A percentile compares a stretch with the other conserved stretches of the same genome.
Conservation (phyloP, 2,329 filamentous ascomycete genomes). For the Botryotinia globosa region DNA sequence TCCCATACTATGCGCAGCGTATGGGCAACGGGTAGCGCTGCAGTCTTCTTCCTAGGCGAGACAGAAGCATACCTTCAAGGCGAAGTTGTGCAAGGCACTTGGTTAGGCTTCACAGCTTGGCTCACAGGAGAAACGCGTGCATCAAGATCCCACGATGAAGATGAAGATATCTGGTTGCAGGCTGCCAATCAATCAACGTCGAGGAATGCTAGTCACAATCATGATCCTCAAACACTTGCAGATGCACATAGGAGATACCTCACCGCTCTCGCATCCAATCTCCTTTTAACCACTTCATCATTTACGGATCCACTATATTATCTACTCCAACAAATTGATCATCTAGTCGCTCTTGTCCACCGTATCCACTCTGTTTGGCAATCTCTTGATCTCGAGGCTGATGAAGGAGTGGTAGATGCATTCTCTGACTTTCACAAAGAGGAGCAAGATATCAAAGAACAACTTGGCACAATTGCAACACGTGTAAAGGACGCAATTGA, state of each 20-base stretch:
- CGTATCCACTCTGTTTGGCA: conserved; percentile 75
- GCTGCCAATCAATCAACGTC: conserved; percentile 26
- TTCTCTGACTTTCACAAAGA: conserved; percentile 70
- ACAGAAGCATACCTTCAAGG: conserved; percentile 86
- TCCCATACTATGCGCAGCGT: conserved; percentile 70
- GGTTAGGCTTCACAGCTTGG: conserved; percentile 77
- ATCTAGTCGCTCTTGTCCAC: conserved; percentile 71
- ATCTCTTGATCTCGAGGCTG: conserved; percentile 74
- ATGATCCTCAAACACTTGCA: conserved; percentile 83
- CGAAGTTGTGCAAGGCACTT: conserved; percentile 79
- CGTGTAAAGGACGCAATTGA: conserved; percentile 67
- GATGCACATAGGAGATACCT: conserved; percentile 78
- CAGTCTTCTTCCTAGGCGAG: conserved; percentile 85
- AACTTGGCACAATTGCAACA: conserved; percentile 61
- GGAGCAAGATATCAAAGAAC: conserved; percentile 63
- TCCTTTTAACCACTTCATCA: conserved; percentile 61
- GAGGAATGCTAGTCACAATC: conserved; percentile 40
- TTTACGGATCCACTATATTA: conserved; percentile 66
- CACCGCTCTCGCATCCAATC: conserved; percentile 59
- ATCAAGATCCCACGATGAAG: conserved; percentile 24
- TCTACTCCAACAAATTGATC: conserved; percentile 73
- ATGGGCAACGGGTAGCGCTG: conserved; percentile 86
- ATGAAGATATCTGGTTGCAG: conserved; percentile 47
- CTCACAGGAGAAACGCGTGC: conserved; percentile 45
- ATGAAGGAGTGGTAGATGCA: conserved; percentile 77